phyloP scores from a whole-genome alignment of 2,329 filamentous ascomycete genomes.

The Chrysosporium keratinophilum region DNA sequence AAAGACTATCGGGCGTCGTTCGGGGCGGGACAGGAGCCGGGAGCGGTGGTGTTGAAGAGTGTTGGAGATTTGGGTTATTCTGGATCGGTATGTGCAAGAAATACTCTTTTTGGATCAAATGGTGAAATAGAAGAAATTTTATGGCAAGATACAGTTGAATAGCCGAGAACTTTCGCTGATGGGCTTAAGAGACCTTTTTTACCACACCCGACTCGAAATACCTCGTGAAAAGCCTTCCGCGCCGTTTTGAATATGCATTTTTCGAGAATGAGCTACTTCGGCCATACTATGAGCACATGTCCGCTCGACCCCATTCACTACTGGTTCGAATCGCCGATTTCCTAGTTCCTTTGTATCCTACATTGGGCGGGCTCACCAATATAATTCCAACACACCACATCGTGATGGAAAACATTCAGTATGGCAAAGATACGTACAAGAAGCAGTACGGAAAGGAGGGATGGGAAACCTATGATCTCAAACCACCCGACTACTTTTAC shows the following conservation, averaged over 20 bases:
- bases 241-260: conserved; percentile 59
- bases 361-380: conserved; percentile 51
- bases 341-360: conserved; percentile 45
- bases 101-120: conserved; percentile 1
- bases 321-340: conserved; percentile 64
- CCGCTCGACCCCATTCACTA: conserved; percentile 47
- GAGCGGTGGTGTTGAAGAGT: conserved; percentile 38
- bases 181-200: conserved; percentile 51
- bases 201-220: conserved; percentile 55
- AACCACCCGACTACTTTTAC: conserved; percentile 65
- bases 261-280: conserved; percentile 57
- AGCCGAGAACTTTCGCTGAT: not conserved
- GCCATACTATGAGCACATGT: conserved; percentile 57
- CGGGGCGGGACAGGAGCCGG: conserved; percentile 12
- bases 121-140: not conserved
- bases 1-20: conserved; percentile 48
- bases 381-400: conserved; percentile 60
- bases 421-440: conserved; percentile 42
- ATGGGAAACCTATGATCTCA: conserved; percentile 67
- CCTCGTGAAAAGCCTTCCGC: conserved; percentile 60
- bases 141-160: not conserved
- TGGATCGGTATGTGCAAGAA: conserved; percentile 45
- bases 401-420: conserved; percentile 66
- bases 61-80: conserved; percentile 64
- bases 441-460: conserved; percentile 18